Percentiles rank a stretch among this genome's conserved stretches.
Conservation (phyloP, 2,329 filamentous ascomycete genomes). For the Clarireedia hainanense region DNA sequence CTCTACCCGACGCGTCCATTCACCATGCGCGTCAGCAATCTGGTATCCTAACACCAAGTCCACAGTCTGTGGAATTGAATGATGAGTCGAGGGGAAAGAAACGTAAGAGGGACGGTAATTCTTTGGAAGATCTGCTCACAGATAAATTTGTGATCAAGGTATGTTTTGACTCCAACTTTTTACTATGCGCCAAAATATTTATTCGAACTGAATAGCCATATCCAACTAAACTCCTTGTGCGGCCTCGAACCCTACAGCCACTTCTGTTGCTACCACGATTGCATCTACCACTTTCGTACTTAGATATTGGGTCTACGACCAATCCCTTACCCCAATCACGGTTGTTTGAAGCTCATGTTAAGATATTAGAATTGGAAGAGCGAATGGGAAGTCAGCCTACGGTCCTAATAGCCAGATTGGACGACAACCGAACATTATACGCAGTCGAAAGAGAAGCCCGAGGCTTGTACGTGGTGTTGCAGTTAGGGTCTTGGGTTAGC, state of each 20-base stretch:
- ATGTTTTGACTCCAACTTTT: slow-evolving; percentile 1
- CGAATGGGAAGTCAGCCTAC: slow-evolving; percentile 47
- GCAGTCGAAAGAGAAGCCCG: slow-evolving; percentile 57
- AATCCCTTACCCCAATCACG: slow-evolving; percentile 45
- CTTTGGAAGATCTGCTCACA: slow-evolving; percentile 27
- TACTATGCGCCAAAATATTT: slow-evolving; percentile 6
- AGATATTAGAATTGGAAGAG: slow-evolving; percentile 55
- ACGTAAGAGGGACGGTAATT: slow-evolving; percentile 28
- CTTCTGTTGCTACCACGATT: slow-evolving; percentile 56
- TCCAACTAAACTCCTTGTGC: slow-evolving; percentile 43
- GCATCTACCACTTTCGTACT: slow-evolving; percentile 49
- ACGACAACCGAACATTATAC: slow-evolving; percentile 46
- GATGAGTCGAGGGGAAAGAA: slow-evolving; percentile 24
- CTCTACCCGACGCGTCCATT: slow-evolving; percentile 24
- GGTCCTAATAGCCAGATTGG: slow-evolving; percentile 54
- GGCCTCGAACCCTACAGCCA: slow-evolving; percentile 49
- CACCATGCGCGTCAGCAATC: slow-evolving; percentile 21
- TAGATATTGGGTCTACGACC: slow-evolving; percentile 47
- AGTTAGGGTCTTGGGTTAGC: slow-evolving; percentile 59
- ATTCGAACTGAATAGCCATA: slow-evolving; percentile 39
- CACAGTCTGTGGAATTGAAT: slow-evolving; percentile 20
- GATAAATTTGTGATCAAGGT: slow-evolving; percentile 31
- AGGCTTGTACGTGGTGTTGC: slow-evolving; percentile 60
- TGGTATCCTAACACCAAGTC: slow-evolving; percentile 25
- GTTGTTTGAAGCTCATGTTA: slow-evolving; percentile 53